phyloP scores from a whole-genome alignment of 352 stramenopile genomes.

The Plasmopara muralis region DNA sequence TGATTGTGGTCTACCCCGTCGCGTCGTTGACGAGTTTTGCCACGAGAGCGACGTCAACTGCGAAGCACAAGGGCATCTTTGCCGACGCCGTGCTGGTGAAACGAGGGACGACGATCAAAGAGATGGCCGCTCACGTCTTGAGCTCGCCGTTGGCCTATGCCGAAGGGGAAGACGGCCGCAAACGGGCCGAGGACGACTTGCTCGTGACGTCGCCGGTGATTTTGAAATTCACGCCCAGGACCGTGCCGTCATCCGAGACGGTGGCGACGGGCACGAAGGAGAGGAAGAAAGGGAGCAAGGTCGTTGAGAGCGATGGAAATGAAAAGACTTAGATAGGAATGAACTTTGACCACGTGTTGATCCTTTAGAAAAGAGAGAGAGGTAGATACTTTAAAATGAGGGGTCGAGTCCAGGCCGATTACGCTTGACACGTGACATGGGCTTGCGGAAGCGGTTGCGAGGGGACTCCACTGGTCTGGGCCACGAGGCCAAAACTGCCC shows the following conservation, averaged over 20 bases:
- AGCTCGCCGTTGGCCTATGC: slow-evolving; percentile 74
- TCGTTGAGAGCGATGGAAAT: slow-evolving; percentile 20
- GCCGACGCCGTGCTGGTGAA: slow-evolving; percentile 70
- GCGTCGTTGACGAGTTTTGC: slow-evolving; percentile 84
- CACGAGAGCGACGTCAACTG: slow-evolving; percentile 39
- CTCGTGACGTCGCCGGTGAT: slow-evolving; percentile 59
- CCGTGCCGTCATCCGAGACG: slow-evolving; percentile 26
- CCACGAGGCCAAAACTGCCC: slow-evolving; percentile 58
- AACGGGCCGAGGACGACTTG: slow-evolving; percentile 63
- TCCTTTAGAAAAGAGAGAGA: slow-evolving; percentile 22
- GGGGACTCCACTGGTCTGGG: slow-evolving; percentile 42
- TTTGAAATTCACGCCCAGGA: slow-evolving; percentile 70
- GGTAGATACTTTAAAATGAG: too few relatives aligned
- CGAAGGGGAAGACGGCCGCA: slow-evolving; percentile 72
- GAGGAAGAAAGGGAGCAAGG: slow-evolving; percentile 34
- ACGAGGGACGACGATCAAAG: slow-evolving; percentile 68
- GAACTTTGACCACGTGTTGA: neutral
- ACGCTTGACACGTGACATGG: slow-evolving; percentile 38
- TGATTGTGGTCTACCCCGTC: slow-evolving; percentile 80
- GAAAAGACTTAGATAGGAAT: too few relatives aligned
- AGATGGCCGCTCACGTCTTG: slow-evolving; percentile 63
- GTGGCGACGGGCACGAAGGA: slow-evolving; percentile 1
- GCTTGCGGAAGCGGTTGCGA: slow-evolving; percentile 25
- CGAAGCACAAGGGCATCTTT: slow-evolving; percentile 60
- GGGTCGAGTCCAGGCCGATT: slow-evolving; percentile 7